Evolutionary conservation across 2,329 filamentous ascomycete species (phyloP).

Genomic region (Fonsecaea monophora): DNA sequence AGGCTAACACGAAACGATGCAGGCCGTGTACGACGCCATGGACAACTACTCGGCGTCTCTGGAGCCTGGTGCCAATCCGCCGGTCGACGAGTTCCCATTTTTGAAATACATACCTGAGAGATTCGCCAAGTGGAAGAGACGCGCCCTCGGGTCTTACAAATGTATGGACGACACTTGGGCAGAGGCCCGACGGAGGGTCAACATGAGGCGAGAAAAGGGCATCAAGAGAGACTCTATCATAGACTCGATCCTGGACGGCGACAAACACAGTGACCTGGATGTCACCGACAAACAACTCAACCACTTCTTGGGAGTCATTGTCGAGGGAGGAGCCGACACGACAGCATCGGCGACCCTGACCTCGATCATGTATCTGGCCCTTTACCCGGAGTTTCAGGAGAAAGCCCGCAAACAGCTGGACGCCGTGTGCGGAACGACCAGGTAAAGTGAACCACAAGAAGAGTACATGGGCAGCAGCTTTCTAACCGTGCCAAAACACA

Average conservation of each 20-base stretch:
- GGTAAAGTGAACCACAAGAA: conserved; percentile 29
- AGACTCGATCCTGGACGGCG: conserved; percentile 23
- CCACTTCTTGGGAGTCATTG: conserved; percentile 25
- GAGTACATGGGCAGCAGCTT: conserved; percentile 18
- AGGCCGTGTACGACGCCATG: conserved; percentile 34
- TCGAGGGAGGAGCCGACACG: conserved; percentile 30
- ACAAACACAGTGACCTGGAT: conserved; percentile 23
- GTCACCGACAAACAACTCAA: conserved; percentile 23
- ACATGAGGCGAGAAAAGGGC: conserved; percentile 16
- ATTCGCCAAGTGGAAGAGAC: conserved; percentile 24
- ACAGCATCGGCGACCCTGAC: conserved; percentile 26
- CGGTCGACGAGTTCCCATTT: conserved; percentile 37
- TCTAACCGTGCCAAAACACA: not conserved
- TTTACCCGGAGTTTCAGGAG: conserved; percentile 59
- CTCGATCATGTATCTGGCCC: conserved; percentile 45
- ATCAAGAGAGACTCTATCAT: conserved; percentile 24
- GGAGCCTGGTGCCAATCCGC: conserved; percentile 34
- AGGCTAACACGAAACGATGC: not conserved
- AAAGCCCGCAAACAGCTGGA: conserved; percentile 59
- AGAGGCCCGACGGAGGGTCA: conserved; percentile 17
- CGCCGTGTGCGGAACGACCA: conserved; percentile 52
- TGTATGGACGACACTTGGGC: conserved; percentile 31
- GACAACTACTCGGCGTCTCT: conserved; percentile 31
- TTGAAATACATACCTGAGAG: conserved; percentile 31
- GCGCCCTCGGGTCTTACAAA: conserved; percentile 21